phyloP scores from a whole-genome alignment of 1,284 basidiomycete genomes.

The Wolfiporia cocos region DNA sequence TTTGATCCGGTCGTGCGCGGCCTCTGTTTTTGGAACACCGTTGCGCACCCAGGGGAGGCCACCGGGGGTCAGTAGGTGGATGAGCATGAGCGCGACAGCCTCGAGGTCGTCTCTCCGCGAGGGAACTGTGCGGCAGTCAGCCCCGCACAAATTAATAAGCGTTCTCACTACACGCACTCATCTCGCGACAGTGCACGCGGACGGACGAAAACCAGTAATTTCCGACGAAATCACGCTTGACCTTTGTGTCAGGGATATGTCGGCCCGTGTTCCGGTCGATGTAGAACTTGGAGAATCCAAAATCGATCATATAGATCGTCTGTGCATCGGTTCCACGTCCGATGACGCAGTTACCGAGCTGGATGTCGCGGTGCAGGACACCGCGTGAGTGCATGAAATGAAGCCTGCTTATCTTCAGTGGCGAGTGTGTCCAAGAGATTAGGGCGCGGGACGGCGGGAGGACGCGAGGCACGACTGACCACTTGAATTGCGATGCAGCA shows the following conservation, averaged over 20 bases:
- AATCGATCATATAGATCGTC: slow-evolving; percentile 75
- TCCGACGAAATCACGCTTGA: slow-evolving; percentile 67
- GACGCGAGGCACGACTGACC: slow-evolving; percentile 33
- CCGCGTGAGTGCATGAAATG: slow-evolving; percentile 69
- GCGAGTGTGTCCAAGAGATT: no score
- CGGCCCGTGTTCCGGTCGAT: slow-evolving; percentile 54
- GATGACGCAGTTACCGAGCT: slow-evolving; percentile 67
- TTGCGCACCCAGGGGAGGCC: slow-evolving; percentile 73
- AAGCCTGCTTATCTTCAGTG: slow-evolving; percentile 61
- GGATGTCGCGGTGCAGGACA: slow-evolving; percentile 69
- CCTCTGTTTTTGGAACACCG: slow-evolving; percentile 63
- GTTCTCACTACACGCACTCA: slow-evolving; percentile 56
- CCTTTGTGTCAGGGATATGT: slow-evolving; percentile 63
- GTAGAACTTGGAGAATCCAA: slow-evolving; percentile 74
- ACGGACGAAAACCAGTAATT: slow-evolving; percentile 78
- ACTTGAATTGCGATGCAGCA: slow-evolving; percentile 71
- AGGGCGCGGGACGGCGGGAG: no score
- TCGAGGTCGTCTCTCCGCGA: slow-evolving; percentile 73
- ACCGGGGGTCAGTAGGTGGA: slow-evolving; percentile 69
- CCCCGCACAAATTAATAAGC: no score
- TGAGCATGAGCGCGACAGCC: slow-evolving; percentile 68
- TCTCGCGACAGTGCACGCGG: slow-evolving; percentile 66
- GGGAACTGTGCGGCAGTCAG: slow-evolving; percentile 52
- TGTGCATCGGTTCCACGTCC: slow-evolving; percentile 52
- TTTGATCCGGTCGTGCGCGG: slow-evolving; percentile 55